These are phyloP conservation scores for Medakamo hakoo DNA, from an alignment of 139 green algal species.

Conservation along the genomic window DNA sequence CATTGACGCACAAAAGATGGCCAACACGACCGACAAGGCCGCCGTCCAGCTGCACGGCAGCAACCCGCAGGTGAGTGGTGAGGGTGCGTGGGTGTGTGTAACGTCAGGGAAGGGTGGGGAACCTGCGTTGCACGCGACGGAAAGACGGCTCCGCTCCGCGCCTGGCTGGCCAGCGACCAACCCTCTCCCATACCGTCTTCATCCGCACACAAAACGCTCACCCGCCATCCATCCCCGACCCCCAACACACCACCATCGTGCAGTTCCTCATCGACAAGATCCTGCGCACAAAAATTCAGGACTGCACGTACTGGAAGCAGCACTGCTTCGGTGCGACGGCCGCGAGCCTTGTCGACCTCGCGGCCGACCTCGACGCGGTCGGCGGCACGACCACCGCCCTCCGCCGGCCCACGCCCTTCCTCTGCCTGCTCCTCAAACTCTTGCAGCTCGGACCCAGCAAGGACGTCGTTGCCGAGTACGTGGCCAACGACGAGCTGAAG, in stretches of 20 bases:
- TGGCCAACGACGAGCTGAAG: constrained; percentile 97
- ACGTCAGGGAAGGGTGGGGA: background rate
- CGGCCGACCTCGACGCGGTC: constrained; percentile 47
- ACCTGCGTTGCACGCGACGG: background rate
- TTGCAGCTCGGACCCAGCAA: constrained; percentile 95
- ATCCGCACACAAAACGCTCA: background rate
- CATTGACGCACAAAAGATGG: no score
- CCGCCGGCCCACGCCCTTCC: constrained; percentile 71
- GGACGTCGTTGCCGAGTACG: constrained; percentile 97
- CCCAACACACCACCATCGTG: background rate
- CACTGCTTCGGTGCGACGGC: constrained; percentile 92
- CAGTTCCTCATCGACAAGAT: constrained; percentile 92
- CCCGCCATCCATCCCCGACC: background rate
- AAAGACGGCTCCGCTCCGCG: background rate
- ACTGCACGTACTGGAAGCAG: constrained; percentile 93
- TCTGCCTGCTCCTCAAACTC: constrained; percentile 95
- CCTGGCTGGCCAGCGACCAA: background rate
- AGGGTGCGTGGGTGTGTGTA: background rate
- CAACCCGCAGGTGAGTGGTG: constrained; percentile 64
- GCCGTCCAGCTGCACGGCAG: constrained; percentile 63
- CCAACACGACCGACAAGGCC: constrained; percentile 65
- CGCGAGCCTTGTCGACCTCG: constrained; percentile 88
- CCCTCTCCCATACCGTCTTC: background rate
- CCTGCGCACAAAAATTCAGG: constrained; percentile 79
- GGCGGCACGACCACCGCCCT: constrained; percentile 77